These are phyloP conservation scores for Aureobasidium mangrovei DNA, from an alignment of 2,329 filamentous ascomycete genomes.

Conservation along the genomic window DNA sequence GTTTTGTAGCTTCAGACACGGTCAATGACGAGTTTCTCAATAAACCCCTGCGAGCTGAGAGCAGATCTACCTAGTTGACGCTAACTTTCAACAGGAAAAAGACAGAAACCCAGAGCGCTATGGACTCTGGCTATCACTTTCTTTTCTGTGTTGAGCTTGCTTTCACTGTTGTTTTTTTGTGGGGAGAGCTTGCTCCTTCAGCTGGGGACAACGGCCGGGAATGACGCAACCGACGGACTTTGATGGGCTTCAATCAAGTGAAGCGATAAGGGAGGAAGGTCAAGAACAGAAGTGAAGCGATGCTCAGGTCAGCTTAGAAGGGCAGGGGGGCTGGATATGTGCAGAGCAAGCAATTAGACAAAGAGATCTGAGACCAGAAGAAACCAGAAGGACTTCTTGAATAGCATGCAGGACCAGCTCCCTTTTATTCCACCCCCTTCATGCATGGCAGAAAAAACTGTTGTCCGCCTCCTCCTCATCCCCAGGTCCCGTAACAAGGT, in stretches of 20 bases:
- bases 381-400: neutral
- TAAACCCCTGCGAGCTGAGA: neutral
- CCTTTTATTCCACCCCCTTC: conserved; percentile 5
- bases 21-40: conserved; percentile 5
- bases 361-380: conserved; percentile 3
- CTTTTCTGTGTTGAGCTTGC: no score
- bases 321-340: neutral
- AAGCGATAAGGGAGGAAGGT: neutral
- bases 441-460: neutral
- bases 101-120: neutral
- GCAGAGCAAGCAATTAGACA: neutral
- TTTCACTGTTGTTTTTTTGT: neutral
- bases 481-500: neutral
- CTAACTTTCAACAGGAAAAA: neutral
- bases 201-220: neutral
- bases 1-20: neutral
- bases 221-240: neutral
- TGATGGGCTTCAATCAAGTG: neutral
- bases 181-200: no score
- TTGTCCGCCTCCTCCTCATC: neutral
- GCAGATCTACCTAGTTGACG: neutral
- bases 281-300: conserved; percentile 4
- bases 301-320: conserved; percentile 11
- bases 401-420: neutral
- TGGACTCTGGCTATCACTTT: neutral